Evolutionary conservation across 2,329 filamentous ascomycete species (phyloP).

Genomic region (Penicillium aurantiogriseum): DNA sequence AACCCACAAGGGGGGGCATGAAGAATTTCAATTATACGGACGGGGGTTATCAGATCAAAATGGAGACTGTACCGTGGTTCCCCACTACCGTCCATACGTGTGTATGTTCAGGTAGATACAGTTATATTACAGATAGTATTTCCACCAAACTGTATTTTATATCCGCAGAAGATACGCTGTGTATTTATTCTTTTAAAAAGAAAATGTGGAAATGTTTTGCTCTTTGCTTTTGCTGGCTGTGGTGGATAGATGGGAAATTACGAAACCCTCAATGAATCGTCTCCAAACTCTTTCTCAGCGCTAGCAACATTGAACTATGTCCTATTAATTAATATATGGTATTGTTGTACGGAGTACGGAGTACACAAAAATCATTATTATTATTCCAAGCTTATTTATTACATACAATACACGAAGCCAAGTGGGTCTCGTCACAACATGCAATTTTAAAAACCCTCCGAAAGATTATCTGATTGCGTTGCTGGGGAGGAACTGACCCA

Average conservation of each 20-base stretch:
- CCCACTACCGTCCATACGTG: not conserved
- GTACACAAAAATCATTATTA: not conserved
- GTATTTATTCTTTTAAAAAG: not conserved
- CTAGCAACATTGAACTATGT: not conserved
- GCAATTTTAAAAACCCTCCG: not conserved
- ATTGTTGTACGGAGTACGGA: too few species aligned
- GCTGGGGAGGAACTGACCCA: not conserved
- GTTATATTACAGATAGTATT: not conserved
- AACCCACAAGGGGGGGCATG: slow-evolving; percentile 5
- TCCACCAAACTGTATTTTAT: not conserved
- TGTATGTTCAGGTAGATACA: not conserved
- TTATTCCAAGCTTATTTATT: not conserved
- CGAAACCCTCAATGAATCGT: too few species aligned
- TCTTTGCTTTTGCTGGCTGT: too few species aligned
- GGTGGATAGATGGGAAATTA: not conserved
- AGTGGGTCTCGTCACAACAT: not conserved
- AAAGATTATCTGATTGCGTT: slow-evolving; percentile 6
- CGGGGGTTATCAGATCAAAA: slow-evolving; percentile 12
- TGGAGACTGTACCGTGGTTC: not conserved
- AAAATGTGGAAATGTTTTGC: too few species aligned
- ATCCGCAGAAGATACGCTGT: not conserved
- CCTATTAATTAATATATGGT: too few species aligned
- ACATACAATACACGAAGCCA: not conserved
- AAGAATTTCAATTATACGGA: slow-evolving; percentile 7
- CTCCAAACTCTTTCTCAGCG: not conserved